These are phyloP conservation scores for Inga leiocalycina DNA, from an alignment of 306 rosid genomes.

Conservation along the genomic window DNA sequence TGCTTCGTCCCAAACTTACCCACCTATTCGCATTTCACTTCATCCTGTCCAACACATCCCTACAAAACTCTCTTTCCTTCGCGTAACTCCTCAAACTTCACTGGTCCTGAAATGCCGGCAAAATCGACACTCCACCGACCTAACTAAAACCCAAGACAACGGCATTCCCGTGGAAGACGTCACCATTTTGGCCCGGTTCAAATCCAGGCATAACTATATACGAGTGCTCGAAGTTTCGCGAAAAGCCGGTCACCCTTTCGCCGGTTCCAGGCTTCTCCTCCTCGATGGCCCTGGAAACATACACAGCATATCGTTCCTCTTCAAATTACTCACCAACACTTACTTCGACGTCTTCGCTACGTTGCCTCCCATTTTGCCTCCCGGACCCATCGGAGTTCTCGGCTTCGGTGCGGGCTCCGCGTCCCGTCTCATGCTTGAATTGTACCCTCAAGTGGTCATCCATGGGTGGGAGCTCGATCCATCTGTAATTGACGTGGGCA, in stretches of 20 bases:
- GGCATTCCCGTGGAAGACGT: conserved; percentile 75
- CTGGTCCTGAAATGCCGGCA: conserved; percentile 44
- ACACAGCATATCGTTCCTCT: conserved; percentile 80
- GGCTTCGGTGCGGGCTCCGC: conserved; percentile 92
- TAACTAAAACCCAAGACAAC: conserved; percentile 55
- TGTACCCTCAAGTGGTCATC: conserved; percentile 55
- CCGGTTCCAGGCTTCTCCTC: conserved; percentile 89
- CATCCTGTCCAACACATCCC: background rate
- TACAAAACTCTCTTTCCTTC: conserved; percentile 22
- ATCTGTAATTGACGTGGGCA: conserved; percentile 73
- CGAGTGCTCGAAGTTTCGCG: conserved; percentile 82
- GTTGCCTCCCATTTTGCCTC: conserved; percentile 72
- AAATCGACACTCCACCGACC: conserved; percentile 22
- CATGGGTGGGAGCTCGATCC: conserved; percentile 96
- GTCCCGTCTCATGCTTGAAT: conserved; percentile 58
- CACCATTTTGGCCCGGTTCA: conserved; percentile 65
- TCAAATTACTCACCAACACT: conserved; percentile 66
- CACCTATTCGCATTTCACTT: conserved; percentile 18
- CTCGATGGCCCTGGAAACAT: conserved; percentile 91
- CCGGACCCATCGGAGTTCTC: conserved; percentile 77
- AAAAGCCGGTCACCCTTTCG: conserved; percentile 77
- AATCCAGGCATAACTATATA: conserved; percentile 75
- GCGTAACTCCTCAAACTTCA: conserved; percentile 6
- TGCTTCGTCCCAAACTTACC: conserved; percentile 36
- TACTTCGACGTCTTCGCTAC: conserved; percentile 90